These are phyloP conservation scores for Arthrobotrys megalospora DNA, from an alignment of 2,329 filamentous ascomycete species.

Conservation along the genomic window DNA sequence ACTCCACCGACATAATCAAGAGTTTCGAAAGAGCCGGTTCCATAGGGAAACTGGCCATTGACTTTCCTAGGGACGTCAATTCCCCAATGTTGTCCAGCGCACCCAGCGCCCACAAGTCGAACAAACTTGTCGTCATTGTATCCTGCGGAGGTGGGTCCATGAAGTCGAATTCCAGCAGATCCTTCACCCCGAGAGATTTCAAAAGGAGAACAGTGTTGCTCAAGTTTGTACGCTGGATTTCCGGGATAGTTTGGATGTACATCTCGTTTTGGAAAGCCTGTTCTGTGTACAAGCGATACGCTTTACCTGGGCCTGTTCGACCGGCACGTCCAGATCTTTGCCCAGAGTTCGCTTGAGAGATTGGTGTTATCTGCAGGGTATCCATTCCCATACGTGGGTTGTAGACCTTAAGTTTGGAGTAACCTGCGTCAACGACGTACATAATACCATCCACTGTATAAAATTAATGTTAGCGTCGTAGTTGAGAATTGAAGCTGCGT, in stretches of 20 bases:
- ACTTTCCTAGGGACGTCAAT: conserved; percentile 85
- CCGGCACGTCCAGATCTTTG: conserved; percentile 95
- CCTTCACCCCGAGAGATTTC: conserved; percentile 93
- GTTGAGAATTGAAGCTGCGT: neutral
- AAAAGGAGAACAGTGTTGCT: conserved; percentile 94
- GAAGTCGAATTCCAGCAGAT: conserved; percentile 96
- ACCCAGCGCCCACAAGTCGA: conserved; percentile 96
- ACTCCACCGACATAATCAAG: conserved; percentile 89
- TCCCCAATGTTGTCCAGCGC: conserved; percentile 95
- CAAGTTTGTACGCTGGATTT: conserved; percentile 96
- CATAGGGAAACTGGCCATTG: conserved; percentile 99
- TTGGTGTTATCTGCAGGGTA: conserved; percentile 95
- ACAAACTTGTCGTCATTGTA: conserved; percentile 95
- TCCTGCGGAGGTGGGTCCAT: conserved; percentile 99
- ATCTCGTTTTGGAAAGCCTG: conserved; percentile 95
- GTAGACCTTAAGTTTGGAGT: conserved; percentile 98
- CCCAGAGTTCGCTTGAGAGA: conserved; percentile 94
- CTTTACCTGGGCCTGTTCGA: conserved; percentile 93
- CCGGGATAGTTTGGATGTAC: conserved; percentile 96
- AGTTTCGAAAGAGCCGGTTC: conserved; percentile 95
- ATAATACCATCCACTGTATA: conserved; percentile 90
- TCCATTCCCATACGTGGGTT: conserved; percentile 99
- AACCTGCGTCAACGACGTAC: conserved; percentile 97
- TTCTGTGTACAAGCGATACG: conserved; percentile 94
- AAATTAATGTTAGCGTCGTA: conserved; percentile 7